Conservation (phyloP, 2,329 filamentous ascomycete species). For the Raffaelea deltoideospora region DNA sequence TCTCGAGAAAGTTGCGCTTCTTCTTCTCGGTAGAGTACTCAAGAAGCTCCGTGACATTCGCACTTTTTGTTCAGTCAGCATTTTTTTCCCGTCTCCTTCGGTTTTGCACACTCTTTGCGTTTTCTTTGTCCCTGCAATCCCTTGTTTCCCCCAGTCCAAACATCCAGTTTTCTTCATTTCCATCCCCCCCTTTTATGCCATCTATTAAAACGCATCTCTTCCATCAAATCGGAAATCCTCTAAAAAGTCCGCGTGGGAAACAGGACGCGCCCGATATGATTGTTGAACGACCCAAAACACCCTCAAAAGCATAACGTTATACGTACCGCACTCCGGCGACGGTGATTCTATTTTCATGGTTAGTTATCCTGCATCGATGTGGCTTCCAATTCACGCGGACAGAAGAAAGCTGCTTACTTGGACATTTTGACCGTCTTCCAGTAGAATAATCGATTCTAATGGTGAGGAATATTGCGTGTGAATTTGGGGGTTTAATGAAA, state of each 20-base stretch:
- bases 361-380: constrained; percentile 26
- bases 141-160: no score
- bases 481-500: background rate
- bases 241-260: no score
- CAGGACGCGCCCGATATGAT: no score
- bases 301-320: background rate
- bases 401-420: constrained; percentile 39
- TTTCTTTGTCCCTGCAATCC: no score
- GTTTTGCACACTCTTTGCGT: no score
- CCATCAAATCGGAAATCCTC: no score
- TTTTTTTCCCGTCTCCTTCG: constrained; percentile 1
- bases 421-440: constrained; percentile 73
- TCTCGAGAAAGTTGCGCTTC: constrained; percentile 88
- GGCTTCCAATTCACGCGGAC: constrained; percentile 31
- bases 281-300: background rate
- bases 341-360: constrained; percentile 13
- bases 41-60: constrained; percentile 84
- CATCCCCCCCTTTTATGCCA: no score
- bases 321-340: constrained; percentile 20
- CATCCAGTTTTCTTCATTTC: no score
- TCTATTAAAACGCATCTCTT: no score
- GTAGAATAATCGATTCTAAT: constrained; percentile 12
- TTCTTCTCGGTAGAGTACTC: constrained; percentile 85
- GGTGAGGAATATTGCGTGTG: constrained; percentile 13
- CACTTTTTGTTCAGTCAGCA: constrained; percentile 25